Conservation (phyloP, 1,284 basidiomycete species). For the Tilletia walkeri region DNA sequence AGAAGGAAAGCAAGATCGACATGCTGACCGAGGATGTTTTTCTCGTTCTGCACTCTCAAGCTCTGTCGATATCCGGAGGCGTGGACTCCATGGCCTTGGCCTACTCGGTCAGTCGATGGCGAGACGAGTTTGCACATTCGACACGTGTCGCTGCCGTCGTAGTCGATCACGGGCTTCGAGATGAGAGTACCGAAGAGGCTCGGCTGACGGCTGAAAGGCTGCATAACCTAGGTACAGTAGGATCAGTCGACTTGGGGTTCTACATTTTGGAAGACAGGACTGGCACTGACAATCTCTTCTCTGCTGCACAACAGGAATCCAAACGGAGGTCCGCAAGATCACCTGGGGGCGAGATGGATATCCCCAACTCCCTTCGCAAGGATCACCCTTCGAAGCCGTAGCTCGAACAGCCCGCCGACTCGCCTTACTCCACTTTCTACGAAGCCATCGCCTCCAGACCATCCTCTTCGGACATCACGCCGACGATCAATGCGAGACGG, state of each 20-base stretch:
- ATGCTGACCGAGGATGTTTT: neutral
- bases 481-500: neutral
- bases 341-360: neutral
- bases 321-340: neutral
- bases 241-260: no score
- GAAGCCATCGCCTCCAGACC: neutral
- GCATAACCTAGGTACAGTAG: neutral
- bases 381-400: neutral
- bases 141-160: neutral
- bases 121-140: neutral
- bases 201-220: neutral
- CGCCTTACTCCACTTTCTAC: neutral
- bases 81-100: neutral
- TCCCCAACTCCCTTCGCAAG: neutral
- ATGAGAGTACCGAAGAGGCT: neutral
- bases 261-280: no score
- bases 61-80: constrained; percentile 1
- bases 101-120: neutral
- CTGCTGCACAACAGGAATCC: no score
- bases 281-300: no score
- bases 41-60: neutral
- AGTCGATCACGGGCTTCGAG: neutral
- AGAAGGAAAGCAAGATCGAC: neutral
- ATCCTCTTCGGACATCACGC: constrained; percentile 8
- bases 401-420: no score